These are phyloP conservation scores for Hanseniaspora sp. DNA, from an alignment of 1,139 yeast genomes.

Conservation along the genomic window DNA sequence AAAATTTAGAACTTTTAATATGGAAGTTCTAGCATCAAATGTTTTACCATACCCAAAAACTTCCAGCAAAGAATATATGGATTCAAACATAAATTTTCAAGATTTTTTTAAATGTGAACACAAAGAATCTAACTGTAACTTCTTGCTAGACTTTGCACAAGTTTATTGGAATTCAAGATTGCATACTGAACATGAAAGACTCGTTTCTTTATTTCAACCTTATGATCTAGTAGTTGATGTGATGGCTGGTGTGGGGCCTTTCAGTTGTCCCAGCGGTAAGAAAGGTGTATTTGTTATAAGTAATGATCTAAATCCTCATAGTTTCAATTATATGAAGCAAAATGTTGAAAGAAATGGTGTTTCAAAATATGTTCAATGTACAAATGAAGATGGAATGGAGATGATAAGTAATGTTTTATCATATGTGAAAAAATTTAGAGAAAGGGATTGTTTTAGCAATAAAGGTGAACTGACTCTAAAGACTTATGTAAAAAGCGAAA, in stretches of 20 bases:
- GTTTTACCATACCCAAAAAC: conserved; percentile 31
- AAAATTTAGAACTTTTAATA: conserved; percentile 78
- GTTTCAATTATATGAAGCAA: conserved; percentile 54
- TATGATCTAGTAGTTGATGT: conserved; percentile 83
- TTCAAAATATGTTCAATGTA: conserved; percentile 46
- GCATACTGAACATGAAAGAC: conserved; percentile 83
- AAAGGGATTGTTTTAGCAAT: conserved; percentile 4
- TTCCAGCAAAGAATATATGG: conserved; percentile 87
- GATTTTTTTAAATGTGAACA: conserved; percentile 62
- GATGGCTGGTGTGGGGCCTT: conserved; percentile 98
- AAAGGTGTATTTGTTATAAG: conserved; percentile 72
- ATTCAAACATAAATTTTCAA: conserved; percentile 70
- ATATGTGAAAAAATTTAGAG: conserved; percentile 18
- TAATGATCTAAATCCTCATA: conserved; percentile 85
- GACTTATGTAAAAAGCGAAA: conserved; percentile 23
- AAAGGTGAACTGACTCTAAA: conserved; percentile 27
- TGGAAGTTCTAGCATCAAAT: conserved; percentile 86
- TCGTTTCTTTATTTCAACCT: conserved; percentile 49
- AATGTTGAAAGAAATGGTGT: conserved; percentile 62
- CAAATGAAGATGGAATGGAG: conserved; percentile 70
- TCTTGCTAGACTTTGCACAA: conserved; percentile 77
- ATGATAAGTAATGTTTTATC: conserved; percentile 47
- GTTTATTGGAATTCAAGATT: conserved; percentile 97
- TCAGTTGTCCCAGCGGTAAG: conserved; percentile 91
- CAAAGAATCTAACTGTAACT: conserved; percentile 74